A percentile compares a stretch with the other conserved stretches of the same genome.
phyloP scores from a whole-genome alignment of 106 monocot species.

The Vanilla planifolia region DNA sequence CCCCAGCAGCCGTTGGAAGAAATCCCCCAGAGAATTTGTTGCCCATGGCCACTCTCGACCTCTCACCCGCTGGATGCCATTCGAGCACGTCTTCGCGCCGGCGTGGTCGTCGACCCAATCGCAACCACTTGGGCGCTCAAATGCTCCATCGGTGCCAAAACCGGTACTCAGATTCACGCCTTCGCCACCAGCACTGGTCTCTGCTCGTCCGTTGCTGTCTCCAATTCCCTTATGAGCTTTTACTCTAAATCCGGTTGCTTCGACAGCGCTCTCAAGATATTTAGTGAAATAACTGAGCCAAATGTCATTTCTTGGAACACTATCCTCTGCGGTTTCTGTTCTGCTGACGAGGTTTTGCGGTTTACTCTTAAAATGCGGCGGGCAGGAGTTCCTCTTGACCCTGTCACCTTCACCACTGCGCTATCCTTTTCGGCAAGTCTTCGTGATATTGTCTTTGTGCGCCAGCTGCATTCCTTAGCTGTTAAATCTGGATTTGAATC shows the following conservation, averaged over 20 bases:
- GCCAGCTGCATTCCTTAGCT: conserved; percentile 38
- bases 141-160: background rate
- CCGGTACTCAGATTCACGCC: conserved; percentile 42
- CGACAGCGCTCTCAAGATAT: conserved; percentile 31
- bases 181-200: conserved; percentile 41
- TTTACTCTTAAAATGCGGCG: conserved; percentile 40
- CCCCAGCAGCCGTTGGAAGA: conserved; percentile 28
- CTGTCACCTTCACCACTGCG: conserved; percentile 50
- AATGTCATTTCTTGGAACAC: conserved; percentile 88
- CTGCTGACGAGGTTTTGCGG: conserved; percentile 20
- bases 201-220: conserved; percentile 19
- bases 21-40: conserved; percentile 18
- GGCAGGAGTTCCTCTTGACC: conserved; percentile 40
- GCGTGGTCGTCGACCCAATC: conserved; percentile 11
- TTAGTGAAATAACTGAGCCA: conserved; percentile 14
- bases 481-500: conserved; percentile 33
- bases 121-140: conserved; percentile 27
- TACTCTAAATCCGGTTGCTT: conserved; percentile 53
- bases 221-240: conserved; percentile 70
- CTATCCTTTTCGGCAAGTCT: conserved; percentile 35
- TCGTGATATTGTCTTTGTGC: conserved; percentile 11
- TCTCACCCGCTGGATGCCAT: conserved; percentile 8
- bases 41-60: background rate
- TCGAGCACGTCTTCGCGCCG: conserved; percentile 12
- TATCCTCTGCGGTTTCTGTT: conserved; percentile 39